phyloP scores from a whole-genome alignment of 805 yeast genomes.

The Pichia gijzeniarum region DNA sequence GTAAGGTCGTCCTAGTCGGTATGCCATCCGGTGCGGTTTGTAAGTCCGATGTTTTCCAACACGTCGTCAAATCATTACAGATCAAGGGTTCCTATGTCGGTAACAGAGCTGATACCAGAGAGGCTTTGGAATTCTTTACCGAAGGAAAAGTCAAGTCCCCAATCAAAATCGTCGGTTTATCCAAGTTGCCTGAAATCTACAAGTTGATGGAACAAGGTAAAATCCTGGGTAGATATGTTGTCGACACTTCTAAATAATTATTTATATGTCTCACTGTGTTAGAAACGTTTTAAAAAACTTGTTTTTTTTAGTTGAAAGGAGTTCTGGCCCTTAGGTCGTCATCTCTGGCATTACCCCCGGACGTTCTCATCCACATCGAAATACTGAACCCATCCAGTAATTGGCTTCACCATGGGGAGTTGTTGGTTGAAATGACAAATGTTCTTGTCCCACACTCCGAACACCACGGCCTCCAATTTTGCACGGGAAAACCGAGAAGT shows the following conservation, averaged over 20 bases:
- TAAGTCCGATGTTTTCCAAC: conserved; percentile 44
- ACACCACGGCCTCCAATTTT: no score
- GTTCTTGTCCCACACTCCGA: no score
- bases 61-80: conserved; percentile 48
- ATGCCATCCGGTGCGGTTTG: conserved; percentile 57
- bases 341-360: no score
- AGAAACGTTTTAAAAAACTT: no score
- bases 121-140: conserved; percentile 49
- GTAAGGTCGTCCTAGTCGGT: conserved; percentile 57
- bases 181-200: conserved; percentile 42
- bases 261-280: no score
- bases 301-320: no score
- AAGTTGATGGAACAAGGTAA: conserved; percentile 55
- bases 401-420: no score
- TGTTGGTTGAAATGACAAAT: no score
- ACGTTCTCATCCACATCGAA: no score
- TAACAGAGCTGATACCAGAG: conserved; percentile 53
- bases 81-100: conserved; percentile 57
- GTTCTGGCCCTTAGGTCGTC: no score
- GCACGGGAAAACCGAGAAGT: no score
- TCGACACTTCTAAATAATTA: conserved; percentile 39
- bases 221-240: conserved; percentile 59
- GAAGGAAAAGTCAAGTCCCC: conserved; percentile 49
- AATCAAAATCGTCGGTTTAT: conserved; percentile 48
- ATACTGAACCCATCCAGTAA: no score